phyloP scores from a whole-genome alignment of 306 rosid genomes.

The Comarum palustre region DNA sequence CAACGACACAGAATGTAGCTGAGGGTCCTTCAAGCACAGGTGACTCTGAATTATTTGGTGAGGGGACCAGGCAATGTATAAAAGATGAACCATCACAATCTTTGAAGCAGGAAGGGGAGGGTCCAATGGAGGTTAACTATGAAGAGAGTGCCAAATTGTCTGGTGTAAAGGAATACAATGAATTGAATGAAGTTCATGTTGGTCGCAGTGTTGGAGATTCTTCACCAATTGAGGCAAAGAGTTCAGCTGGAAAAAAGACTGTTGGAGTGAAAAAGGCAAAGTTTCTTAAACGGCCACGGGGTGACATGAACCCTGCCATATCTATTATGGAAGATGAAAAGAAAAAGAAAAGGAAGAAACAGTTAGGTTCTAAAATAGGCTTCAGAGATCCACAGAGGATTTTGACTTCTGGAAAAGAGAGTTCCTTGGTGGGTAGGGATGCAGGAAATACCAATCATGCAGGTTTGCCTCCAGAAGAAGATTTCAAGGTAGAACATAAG shows the following conservation, averaged over 20 bases:
- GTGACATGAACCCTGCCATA: slow-evolving; percentile 40
- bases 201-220: slow-evolving; percentile 21
- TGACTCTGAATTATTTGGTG: slow-evolving; percentile 35
- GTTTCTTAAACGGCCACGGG: slow-evolving; percentile 50
- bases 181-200: slow-evolving; percentile 22
- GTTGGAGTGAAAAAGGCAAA: slow-evolving; percentile 55
- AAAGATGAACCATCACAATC: slow-evolving; percentile 38
- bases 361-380: slow-evolving; percentile 30
- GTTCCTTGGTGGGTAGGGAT: slow-evolving; percentile 27
- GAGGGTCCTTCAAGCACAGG: slow-evolving; percentile 25
- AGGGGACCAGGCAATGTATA: slow-evolving; percentile 24
- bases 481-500: slow-evolving; percentile 36
- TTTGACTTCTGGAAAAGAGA: slow-evolving; percentile 37
- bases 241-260: slow-evolving; percentile 25
- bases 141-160: slow-evolving; percentile 23
- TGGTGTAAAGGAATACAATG: slow-evolving; percentile 28
- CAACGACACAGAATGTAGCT: slow-evolving; percentile 24
- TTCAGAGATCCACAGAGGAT: slow-evolving; percentile 41
- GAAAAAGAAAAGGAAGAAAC: slow-evolving; percentile 67
- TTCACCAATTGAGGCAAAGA: slow-evolving; percentile 25
- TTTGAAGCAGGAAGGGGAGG: slow-evolving; percentile 37
- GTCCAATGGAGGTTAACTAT: slow-evolving; percentile 16
- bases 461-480: slow-evolving; percentile 50
- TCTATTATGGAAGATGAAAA: slow-evolving; percentile 47
- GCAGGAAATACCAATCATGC: slow-evolving; percentile 33